Conservation (phyloP, 1,139 yeast genomes). For the Hansenula anomala region DNA sequence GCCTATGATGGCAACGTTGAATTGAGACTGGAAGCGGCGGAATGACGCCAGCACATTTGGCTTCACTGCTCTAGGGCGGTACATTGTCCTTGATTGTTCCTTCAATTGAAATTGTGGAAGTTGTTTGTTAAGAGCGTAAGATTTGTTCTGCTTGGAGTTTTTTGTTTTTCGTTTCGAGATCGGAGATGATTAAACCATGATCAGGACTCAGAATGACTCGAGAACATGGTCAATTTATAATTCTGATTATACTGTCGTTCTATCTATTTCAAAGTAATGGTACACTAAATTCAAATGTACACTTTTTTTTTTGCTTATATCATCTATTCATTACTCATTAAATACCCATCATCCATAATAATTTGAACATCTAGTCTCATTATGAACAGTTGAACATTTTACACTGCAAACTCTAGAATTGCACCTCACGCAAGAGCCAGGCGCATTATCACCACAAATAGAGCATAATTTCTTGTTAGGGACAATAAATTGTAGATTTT, state of each 20-base stretch:
- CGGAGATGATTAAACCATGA: not conserved
- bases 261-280: too few species aligned
- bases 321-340: not conserved
- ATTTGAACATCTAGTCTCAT: slow-evolving; percentile 34
- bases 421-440: slow-evolving; percentile 34
- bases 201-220: too few species aligned
- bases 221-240: too few species aligned
- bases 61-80: not conserved
- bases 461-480: slow-evolving; percentile 36
- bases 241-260: too few species aligned
- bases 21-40: slow-evolving; percentile 7
- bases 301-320: too few species aligned
- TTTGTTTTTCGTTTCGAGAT: not conserved
- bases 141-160: not conserved
- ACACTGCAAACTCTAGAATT: slow-evolving; percentile 34
- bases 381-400: slow-evolving; percentile 33
- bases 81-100: not conserved
- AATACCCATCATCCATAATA: slow-evolving; percentile 7
- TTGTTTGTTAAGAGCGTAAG: too few species aligned
- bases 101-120: not conserved
- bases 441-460: slow-evolving; percentile 38
- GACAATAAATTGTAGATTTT: slow-evolving; percentile 18
- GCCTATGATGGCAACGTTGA: slow-evolving; percentile 60
- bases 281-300: not conserved
- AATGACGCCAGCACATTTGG: not conserved